phyloP scores from a whole-genome alignment of 805 yeast species.

The Starmerella bacillaris region DNA sequence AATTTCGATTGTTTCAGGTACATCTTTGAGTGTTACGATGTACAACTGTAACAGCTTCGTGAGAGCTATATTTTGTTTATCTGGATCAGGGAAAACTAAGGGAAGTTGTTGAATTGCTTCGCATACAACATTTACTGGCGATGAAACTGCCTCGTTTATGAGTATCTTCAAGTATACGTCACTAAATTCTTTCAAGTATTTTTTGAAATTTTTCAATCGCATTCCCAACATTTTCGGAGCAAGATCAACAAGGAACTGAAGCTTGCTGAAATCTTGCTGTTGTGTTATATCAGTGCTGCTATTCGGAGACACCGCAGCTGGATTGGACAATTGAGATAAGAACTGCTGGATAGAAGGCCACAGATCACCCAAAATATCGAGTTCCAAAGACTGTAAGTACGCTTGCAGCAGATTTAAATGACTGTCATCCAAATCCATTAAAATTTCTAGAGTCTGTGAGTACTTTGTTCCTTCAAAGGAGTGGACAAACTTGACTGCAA shows the following conservation, averaged over 20 bases:
- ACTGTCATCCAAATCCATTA: constrained; percentile 3
- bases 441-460: constrained; percentile 13
- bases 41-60: constrained; percentile 29
- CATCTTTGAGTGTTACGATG: constrained; percentile 5
- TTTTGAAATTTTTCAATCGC: constrained; percentile 15
- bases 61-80: constrained; percentile 36
- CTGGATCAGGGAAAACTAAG: constrained; percentile 37
- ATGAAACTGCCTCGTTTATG: constrained; percentile 1
- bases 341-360: constrained; percentile 44
- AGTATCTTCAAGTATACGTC: constrained; percentile 28
- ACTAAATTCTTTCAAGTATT: constrained; percentile 38
- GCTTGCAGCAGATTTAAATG: constrained; percentile 32
- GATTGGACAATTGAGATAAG: constrained; percentile 38
- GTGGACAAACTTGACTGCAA: constrained; percentile 16
- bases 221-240: constrained; percentile 9
- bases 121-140: constrained; percentile 17
- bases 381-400: constrained; percentile 50
- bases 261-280: not conserved
- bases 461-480: constrained; percentile 16
- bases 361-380: constrained; percentile 63
- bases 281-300: not conserved
- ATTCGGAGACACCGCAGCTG: constrained; percentile 21
- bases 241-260: constrained; percentile 5
- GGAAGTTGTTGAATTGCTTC: constrained; percentile 28
- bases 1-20: constrained; percentile 6